These are phyloP conservation scores for Herpetomonas tarakana DNA, from an alignment of 208 protist genomes.

Conservation along the genomic window DNA sequence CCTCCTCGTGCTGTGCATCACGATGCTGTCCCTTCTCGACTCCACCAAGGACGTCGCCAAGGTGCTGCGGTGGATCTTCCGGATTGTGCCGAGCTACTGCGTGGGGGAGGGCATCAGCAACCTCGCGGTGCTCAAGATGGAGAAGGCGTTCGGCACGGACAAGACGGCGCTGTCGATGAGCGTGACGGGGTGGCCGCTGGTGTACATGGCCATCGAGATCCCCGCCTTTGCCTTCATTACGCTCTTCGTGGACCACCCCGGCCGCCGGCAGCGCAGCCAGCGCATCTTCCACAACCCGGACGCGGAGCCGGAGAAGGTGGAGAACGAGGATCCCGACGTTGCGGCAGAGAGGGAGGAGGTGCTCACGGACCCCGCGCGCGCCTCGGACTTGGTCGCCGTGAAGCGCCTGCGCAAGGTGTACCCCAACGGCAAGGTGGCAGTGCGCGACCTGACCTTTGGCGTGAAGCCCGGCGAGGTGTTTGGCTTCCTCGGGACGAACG, in stretches of 20 bases:
- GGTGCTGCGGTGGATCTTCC: slow-evolving; percentile 52
- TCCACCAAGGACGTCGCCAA: slow-evolving; percentile 34
- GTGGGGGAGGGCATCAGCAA: slow-evolving; percentile 76
- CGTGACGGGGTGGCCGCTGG: slow-evolving; percentile 41
- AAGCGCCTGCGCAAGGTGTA: slow-evolving; percentile 63
- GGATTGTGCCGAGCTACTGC: slow-evolving; percentile 69
- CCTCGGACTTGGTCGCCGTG: slow-evolving; percentile 49
- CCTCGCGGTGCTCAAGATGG: slow-evolving; percentile 28
- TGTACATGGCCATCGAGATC: slow-evolving; percentile 62
- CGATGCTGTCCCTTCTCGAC: slow-evolving; percentile 41
- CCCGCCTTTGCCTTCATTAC: slow-evolving; percentile 56
- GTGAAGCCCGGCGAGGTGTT: slow-evolving; percentile 78
- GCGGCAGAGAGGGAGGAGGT: slow-evolving; percentile 37
- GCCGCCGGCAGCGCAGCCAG: slow-evolving; percentile 27
- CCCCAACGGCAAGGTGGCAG: slow-evolving; percentile 58
- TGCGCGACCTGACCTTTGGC: slow-evolving; percentile 67
- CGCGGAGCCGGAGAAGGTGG: slow-evolving; percentile 22
- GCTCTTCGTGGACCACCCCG: slow-evolving; percentile 66
- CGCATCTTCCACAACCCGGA: slow-evolving; percentile 25
- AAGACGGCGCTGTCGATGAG: slow-evolving; percentile 35
- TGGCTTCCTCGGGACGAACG: slow-evolving; percentile 88
- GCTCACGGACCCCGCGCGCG: slow-evolving; percentile 18
- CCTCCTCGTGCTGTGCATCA: slow-evolving; percentile 51
- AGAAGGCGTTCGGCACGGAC: slow-evolving; percentile 24
- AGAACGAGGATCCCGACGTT: slow-evolving; percentile 40